These are phyloP conservation scores for Scedosporium apiospermum DNA, from an alignment of 2,329 filamentous ascomycete genomes.

Conservation along the genomic window DNA sequence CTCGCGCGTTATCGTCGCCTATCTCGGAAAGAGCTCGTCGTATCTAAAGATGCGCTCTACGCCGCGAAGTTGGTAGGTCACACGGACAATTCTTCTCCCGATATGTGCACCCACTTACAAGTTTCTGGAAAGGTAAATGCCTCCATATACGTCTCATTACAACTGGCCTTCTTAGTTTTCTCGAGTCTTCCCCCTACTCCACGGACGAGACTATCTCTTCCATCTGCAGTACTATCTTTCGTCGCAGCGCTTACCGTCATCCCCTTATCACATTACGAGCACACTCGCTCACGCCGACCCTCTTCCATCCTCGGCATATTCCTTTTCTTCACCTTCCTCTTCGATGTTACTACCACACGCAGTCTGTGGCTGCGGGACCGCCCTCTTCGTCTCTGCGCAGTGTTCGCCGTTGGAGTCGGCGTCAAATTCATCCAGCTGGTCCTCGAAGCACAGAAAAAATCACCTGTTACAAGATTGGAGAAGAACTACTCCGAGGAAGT, in stretches of 20 bases:
- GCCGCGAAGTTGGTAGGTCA: not conserved
- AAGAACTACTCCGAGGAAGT: not conserved
- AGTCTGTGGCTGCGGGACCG: conserved; percentile 20
- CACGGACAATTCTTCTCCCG: not conserved
- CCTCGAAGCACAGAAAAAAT: not conserved
- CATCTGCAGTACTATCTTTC: conserved; percentile 4
- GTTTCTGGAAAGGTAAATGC: not conserved
- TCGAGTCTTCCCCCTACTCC: not conserved
- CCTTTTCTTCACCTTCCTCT: conserved; percentile 18
- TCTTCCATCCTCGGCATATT: conserved; percentile 20
- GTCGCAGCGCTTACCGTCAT: conserved; percentile 16
- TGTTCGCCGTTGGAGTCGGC: not conserved
- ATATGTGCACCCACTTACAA: not conserved
- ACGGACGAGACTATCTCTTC: not conserved
- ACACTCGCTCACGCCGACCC: conserved; percentile 19
- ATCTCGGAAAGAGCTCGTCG: not conserved
- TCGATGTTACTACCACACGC: conserved; percentile 19
- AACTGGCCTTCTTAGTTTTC: not conserved
- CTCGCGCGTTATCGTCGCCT: not conserved
- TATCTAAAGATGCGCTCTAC: not conserved
- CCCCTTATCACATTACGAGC: conserved; percentile 20
- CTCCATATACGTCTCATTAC: not conserved
- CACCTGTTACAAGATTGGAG: not conserved
- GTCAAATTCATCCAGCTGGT: not conserved
- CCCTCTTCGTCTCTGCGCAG: not conserved